Percentiles rank a stretch among this genome's conserved stretches.
phyloP scores from a whole-genome alignment of 2,329 filamentous ascomycete genomes.

The Aspergillus hortae region DNA sequence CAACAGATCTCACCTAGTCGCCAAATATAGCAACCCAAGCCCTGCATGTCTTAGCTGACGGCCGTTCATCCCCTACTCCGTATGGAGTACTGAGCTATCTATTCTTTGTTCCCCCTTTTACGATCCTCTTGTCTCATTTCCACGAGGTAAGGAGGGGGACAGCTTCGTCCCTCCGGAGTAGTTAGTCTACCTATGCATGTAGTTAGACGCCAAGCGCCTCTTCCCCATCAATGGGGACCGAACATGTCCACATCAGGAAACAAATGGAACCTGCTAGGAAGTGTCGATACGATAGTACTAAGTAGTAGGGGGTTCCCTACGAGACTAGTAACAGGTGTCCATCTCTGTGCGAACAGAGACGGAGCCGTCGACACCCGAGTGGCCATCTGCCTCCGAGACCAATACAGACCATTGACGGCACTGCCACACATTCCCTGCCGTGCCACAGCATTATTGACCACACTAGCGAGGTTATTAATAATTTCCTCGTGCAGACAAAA shows the following conservation, averaged over 20 bases:
- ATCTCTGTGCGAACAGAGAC: background rate
- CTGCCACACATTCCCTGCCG: background rate
- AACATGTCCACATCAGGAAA: no score
- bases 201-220: background rate
- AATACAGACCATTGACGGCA: background rate
- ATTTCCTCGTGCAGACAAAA: background rate
- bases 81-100: background rate
- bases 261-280: background rate
- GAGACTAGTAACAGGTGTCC: no score
- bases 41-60: conserved; percentile 18
- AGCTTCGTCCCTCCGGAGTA: background rate
- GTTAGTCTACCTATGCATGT: background rate
- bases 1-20: background rate
- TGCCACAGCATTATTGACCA: background rate
- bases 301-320: background rate
- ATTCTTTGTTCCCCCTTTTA: background rate
- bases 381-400: background rate
- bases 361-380: conserved; percentile 1
- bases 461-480: background rate
- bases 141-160: background rate
- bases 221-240: background rate
- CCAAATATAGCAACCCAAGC: conserved; percentile 19
- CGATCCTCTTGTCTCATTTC: background rate
- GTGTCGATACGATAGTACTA: background rate
- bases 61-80: conserved; percentile 1